Conservation (phyloP, 192 early-diverging fungal species). For the Phycomyces blakesleeanus region DNA sequence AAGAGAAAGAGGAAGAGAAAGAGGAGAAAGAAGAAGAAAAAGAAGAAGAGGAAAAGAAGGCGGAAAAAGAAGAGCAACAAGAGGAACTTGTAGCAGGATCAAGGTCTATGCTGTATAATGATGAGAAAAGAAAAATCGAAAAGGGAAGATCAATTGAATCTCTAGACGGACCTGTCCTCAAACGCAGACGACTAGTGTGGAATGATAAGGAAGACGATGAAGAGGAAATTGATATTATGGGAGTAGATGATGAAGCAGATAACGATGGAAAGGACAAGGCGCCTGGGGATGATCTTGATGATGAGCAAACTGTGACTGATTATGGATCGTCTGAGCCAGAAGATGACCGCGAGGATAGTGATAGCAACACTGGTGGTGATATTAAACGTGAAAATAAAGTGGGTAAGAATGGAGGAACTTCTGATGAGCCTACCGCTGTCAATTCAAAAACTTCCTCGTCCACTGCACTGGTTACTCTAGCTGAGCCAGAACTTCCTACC, state of each 20-base stretch:
- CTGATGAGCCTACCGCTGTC: background rate
- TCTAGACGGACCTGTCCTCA: background rate
- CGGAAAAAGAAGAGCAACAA: slow-evolving; percentile 20
- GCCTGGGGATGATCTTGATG: background rate
- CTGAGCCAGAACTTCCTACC: slow-evolving; percentile 6
- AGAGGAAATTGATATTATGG: slow-evolving; percentile 22
- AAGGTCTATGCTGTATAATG: background rate
- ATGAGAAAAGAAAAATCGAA: slow-evolving; percentile 18
- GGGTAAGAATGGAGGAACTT: background rate
- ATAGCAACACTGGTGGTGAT: too few species aligned
- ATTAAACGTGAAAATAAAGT: too few species aligned
- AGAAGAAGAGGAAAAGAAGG: slow-evolving; percentile 23
- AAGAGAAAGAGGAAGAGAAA: slow-evolving; percentile 19
- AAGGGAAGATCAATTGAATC: slow-evolving; percentile 19
- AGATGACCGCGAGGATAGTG: slow-evolving; percentile 10
- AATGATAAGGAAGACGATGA: slow-evolving; percentile 13
- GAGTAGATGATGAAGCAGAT: slow-evolving; percentile 33
- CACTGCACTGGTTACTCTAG: background rate
- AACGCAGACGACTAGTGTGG: background rate
- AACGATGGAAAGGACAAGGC: background rate
- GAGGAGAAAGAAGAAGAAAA: slow-evolving; percentile 23
- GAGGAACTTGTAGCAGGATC: slow-evolving; percentile 14
- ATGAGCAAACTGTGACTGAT: slow-evolving; percentile 33
- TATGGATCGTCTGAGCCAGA: slow-evolving; percentile 18
- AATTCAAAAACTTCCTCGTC: background rate